Evolutionary conservation across 306 rosid genomes (phyloP).

Genomic region (Cucumis sativus): Cucumber_9930_V3 NC_026660.2:27004501-27005000

Average conservation of each 20-base stretch:
- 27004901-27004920: conserved; percentile 17
- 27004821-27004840: conserved; percentile 27
- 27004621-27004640: conserved; percentile 96
- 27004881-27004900: conserved; percentile 43
- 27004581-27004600: conserved; percentile 78
- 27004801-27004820: conserved; percentile 8
- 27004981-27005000: conserved; percentile 14
- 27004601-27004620: conserved; percentile 88
- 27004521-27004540: conserved; percentile 47
- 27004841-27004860: conserved; percentile 74
- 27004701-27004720: conserved; percentile 59
- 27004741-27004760: conserved; percentile 58
- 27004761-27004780: conserved; percentile 18
- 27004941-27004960: conserved; percentile 21
- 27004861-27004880: conserved; percentile 63
- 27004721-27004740: conserved; percentile 26
- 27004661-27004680: conserved; percentile 98
- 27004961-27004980: conserved; percentile 19
- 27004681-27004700: conserved; percentile 93
- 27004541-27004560: conserved; percentile 76
- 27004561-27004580: conserved; percentile 81
- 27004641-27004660: conserved; percentile 78
- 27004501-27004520: conserved; percentile 56
- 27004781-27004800: conserved; percentile 16
- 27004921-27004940: conserved; percentile 15